Conservation (phyloP, 768 basidiomycete genomes). For the Pleurotus salmoneostramineus region DNA sequence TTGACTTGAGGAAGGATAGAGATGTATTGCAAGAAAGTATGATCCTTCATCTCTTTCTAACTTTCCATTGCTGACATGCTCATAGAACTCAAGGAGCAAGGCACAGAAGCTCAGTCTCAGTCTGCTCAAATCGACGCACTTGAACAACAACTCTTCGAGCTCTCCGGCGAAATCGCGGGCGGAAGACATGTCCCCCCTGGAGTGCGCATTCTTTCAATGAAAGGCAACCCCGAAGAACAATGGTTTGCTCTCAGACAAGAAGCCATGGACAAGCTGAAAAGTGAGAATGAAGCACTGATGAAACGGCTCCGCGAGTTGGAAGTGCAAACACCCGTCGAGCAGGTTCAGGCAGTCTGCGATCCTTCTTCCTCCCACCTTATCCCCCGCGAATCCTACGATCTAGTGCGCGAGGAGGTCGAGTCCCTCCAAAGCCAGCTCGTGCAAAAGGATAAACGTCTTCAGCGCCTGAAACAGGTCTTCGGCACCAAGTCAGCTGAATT, state of each 20-base stretch:
- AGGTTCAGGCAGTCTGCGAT: background rate
- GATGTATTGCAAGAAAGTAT: constrained; percentile 38
- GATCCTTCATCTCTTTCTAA: background rate
- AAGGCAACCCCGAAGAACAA: constrained; percentile 78
- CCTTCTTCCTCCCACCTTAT: constrained; percentile 42
- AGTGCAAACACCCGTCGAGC: constrained; percentile 23
- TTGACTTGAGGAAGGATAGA: constrained; percentile 29
- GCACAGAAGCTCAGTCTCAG: constrained; percentile 30
- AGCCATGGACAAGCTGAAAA: constrained; percentile 69
- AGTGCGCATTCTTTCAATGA: constrained; percentile 62
- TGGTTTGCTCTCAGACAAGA: constrained; percentile 76
- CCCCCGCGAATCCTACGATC: constrained; percentile 78
- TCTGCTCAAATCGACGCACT: constrained; percentile 61
- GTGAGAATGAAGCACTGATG: constrained; percentile 83
- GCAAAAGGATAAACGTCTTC: constrained; percentile 79
- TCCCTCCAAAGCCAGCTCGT: constrained; percentile 61
- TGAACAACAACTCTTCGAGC: constrained; percentile 76
- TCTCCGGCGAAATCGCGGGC: constrained; percentile 70
- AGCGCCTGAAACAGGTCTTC: constrained; percentile 84
- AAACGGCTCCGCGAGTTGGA: constrained; percentile 63
- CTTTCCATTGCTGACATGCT: background rate
- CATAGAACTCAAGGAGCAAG: constrained; percentile 42
- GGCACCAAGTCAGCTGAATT: constrained; percentile 85
- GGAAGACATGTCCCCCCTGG: constrained; percentile 75
- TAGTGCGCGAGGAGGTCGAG: constrained; percentile 61